Evolutionary conservation across 805 yeast species (phyloP).

Genomic region (Starmerella floris): DNA sequence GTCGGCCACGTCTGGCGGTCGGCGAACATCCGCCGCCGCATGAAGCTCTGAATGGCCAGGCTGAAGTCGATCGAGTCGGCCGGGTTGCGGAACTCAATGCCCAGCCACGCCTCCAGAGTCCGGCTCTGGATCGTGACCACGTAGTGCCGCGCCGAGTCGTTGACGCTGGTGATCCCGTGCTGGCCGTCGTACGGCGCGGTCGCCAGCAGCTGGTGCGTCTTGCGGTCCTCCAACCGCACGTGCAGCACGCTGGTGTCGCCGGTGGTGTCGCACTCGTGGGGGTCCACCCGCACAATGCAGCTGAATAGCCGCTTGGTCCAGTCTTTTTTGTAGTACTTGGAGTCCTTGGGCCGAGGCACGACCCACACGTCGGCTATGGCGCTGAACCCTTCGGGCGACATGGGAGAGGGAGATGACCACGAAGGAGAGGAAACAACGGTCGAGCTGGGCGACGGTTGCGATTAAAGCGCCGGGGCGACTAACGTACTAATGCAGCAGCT

Average conservation of each 20-base stretch:
- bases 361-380: slow-evolving; percentile 15
- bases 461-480: too few relatives aligned
- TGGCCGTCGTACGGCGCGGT: slow-evolving; percentile 26
- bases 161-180: slow-evolving; percentile 26
- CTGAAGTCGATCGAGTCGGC: slow-evolving; percentile 29
- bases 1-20: slow-evolving; percentile 10
- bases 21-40: slow-evolving; percentile 13
- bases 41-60: slow-evolving; percentile 29
- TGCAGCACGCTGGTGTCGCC: slow-evolving; percentile 13
- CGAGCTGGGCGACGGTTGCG: too few relatives aligned
- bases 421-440: too few relatives aligned
- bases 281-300: slow-evolving; percentile 14
- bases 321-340: slow-evolving; percentile 10
- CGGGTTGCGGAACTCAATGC: slow-evolving; percentile 31
- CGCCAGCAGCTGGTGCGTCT: slow-evolving; percentile 28
- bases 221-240: slow-evolving; percentile 24
- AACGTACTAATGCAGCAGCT: too few relatives aligned
- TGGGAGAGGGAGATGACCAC: neutral
- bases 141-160: slow-evolving; percentile 28
- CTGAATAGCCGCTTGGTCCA: slow-evolving; percentile 13
- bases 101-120: slow-evolving; percentile 30
- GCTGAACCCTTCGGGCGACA: slow-evolving; percentile 5
- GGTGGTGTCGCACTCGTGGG: slow-evolving; percentile 14
- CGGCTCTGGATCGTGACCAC: slow-evolving; percentile 29
- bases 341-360: slow-evolving; percentile 11